Conservation (phyloP, 352 stramenopile species). For the Lagenidium giganteum region DNA sequence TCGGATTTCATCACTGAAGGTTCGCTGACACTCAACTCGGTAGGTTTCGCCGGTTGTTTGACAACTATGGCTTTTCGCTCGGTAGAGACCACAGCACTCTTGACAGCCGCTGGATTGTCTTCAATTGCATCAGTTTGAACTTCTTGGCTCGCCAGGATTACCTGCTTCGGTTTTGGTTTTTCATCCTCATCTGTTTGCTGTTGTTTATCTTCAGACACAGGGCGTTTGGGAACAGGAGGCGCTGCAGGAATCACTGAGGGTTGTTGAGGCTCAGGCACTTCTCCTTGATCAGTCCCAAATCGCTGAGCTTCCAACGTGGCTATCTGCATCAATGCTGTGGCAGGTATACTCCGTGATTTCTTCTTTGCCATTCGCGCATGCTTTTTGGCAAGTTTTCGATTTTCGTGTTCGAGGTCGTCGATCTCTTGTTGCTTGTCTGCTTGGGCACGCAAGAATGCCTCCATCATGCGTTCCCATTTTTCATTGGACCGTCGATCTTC, state of each 20-base stretch:
- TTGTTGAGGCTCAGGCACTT: slow-evolving; percentile 3
- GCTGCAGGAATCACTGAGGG: not conserved
- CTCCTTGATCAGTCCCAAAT: slow-evolving; percentile 53
- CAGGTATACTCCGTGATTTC: slow-evolving; percentile 16
- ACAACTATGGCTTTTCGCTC: slow-evolving; percentile 7
- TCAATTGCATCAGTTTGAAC: slow-evolving; percentile 27
- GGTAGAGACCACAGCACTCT: not conserved
- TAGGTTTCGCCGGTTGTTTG: not conserved
- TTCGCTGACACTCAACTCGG: no score
- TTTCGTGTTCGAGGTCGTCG: slow-evolving; percentile 47
- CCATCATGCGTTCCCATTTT: slow-evolving; percentile 54
- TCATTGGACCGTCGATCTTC: slow-evolving; percentile 20
- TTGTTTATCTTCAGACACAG: slow-evolving; percentile 33
- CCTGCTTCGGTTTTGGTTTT: slow-evolving; percentile 5
- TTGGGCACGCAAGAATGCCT: slow-evolving; percentile 53
- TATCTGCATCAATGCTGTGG: slow-evolving; percentile 38
- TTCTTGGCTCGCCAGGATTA: slow-evolving; percentile 7
- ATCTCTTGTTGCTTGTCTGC: slow-evolving; percentile 62
- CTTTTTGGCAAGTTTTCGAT: slow-evolving; percentile 46
- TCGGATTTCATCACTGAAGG: slow-evolving; percentile 1
- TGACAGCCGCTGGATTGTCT: not conserved
- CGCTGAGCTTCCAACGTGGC: slow-evolving; percentile 50
- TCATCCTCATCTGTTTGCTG: slow-evolving; percentile 55
- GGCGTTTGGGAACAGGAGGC: not conserved
- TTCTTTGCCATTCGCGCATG: slow-evolving; percentile 30